These are phyloP conservation scores for Pseudopithomyces chartarum DNA, from an alignment of 2,329 filamentous ascomycete species.

Conservation along the genomic window DNA sequence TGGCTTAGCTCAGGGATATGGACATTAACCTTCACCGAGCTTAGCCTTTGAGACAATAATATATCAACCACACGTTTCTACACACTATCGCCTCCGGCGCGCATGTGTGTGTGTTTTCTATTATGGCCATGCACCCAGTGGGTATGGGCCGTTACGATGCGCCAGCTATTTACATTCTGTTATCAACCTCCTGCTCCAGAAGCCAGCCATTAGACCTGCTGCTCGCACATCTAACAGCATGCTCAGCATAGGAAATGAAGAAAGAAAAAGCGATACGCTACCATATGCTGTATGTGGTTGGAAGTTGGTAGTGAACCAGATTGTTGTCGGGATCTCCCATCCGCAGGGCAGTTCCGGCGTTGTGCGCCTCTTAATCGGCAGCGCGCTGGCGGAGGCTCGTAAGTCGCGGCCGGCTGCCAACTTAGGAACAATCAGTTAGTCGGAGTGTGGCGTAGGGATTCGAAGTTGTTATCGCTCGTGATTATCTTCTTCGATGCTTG, in stretches of 20 bases:
- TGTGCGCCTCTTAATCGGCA: constrained; percentile 17
- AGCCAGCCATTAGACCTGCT: constrained; percentile 22
- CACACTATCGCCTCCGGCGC: background rate
- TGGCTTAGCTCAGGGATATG: too few relatives aligned
- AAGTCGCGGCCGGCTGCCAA: too few relatives aligned
- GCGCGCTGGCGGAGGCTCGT: constrained; percentile 16
- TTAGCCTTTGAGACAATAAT: too few relatives aligned
- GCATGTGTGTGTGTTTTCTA: constrained; percentile 19
- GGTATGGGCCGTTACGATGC: constrained; percentile 20
- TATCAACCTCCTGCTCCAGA: constrained; percentile 21
- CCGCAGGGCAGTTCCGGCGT: constrained; percentile 17
- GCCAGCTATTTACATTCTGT: constrained; percentile 13
- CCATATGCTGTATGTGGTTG: constrained; percentile 5
- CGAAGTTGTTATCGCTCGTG: constrained; percentile 8
- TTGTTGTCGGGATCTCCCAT: constrained; percentile 8
- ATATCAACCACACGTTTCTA: too few relatives aligned
- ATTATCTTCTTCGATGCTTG: background rate
- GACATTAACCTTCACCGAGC: too few relatives aligned
- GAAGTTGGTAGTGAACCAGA: too few relatives aligned
- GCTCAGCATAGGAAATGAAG: constrained; percentile 19
- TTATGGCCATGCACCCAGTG: constrained; percentile 17
- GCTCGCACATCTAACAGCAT: constrained; percentile 16
- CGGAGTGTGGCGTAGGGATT: constrained; percentile 7
- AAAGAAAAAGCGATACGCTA: constrained; percentile 13
- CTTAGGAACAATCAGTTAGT: background rate